These are phyloP conservation scores for Chlamydomonas eustigma DNA, from an alignment of 139 green algal species.

Conservation along the genomic window DNA sequence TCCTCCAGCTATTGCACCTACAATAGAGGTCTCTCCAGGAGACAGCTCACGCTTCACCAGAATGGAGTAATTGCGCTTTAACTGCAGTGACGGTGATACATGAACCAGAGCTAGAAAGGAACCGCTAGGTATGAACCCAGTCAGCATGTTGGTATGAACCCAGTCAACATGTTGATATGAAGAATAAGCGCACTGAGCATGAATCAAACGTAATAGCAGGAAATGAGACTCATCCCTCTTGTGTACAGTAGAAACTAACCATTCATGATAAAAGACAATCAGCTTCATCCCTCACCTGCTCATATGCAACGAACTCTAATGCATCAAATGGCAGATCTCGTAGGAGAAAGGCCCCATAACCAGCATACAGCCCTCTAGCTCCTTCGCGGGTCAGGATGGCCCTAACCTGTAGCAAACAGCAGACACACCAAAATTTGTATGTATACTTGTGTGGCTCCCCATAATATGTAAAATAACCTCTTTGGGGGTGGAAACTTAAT, in stretches of 20 bases:
- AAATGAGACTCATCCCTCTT: no score
- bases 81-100: no score
- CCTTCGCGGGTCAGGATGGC: slow-evolving; percentile 78
- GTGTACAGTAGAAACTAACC: no score
- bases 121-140: no score
- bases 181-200: no score
- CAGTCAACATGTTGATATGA: no score
- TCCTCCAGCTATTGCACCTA: slow-evolving; percentile 74
- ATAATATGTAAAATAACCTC: background rate
- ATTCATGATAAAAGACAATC: no score
- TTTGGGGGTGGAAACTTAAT: background rate
- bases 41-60: slow-evolving; percentile 52
- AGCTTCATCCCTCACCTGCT: slow-evolving; percentile 60
- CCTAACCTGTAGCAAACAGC: slow-evolving; percentile 30
- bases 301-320: slow-evolving; percentile 94
- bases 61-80: slow-evolving; percentile 23
- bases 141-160: no score
- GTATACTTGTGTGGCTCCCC: no score
- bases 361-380: slow-evolving; percentile 80
- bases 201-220: no score
- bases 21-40: slow-evolving; percentile 54
- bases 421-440: no score
- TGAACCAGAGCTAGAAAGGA: no score
- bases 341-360: slow-evolving; percentile 96
- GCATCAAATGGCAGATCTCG: slow-evolving; percentile 97